phyloP scores from a whole-genome alignment of 2,329 filamentous ascomycete genomes.

The Aspergillus pseudoterreus region DNA sequence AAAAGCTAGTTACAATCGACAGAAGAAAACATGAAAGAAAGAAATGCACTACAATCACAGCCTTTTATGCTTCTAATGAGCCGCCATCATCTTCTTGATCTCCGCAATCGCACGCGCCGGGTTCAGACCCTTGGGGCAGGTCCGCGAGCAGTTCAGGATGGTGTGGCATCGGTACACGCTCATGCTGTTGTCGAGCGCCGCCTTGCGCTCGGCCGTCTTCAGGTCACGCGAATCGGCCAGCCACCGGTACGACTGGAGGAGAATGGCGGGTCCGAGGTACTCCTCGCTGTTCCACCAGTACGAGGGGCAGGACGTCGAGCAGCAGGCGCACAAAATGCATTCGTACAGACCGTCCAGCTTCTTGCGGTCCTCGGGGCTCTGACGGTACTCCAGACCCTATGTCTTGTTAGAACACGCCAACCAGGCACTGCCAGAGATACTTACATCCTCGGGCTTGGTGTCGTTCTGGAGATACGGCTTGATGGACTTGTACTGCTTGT shows the following conservation, averaged over 20 bases:
- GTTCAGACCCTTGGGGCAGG: conserved; percentile 97
- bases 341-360: conserved; percentile 99
- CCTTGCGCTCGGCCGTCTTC: conserved; percentile 81
- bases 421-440: conserved; percentile 33
- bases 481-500: conserved; percentile 99
- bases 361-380: conserved; percentile 85
- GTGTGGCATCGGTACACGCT: conserved; percentile 98
- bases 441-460: conserved; percentile 76
- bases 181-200: conserved; percentile 96
- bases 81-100: conserved; percentile 95
- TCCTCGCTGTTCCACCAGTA: conserved; percentile 99
- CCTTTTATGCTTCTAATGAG: conserved; percentile 19
- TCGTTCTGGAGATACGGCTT: conserved; percentile 96
- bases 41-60: conserved; percentile 11
- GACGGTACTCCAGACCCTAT: conserved; percentile 86
- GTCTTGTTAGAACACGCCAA: conserved; percentile 4
- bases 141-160: conserved; percentile 96
- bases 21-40: conserved; percentile 11
- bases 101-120: conserved; percentile 91
- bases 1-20: conserved; percentile 14
- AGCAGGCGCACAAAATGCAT: conserved; percentile 99
- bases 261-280: conserved; percentile 93
- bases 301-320: conserved; percentile 97
- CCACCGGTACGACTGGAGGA: conserved; percentile 98
- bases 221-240: conserved; percentile 92